Evolutionary conservation across 2,329 filamentous ascomycete species (phyloP), one percentile per base, ranked within the genome.

Genomic region (Cercospora nicotianae): DNA sequence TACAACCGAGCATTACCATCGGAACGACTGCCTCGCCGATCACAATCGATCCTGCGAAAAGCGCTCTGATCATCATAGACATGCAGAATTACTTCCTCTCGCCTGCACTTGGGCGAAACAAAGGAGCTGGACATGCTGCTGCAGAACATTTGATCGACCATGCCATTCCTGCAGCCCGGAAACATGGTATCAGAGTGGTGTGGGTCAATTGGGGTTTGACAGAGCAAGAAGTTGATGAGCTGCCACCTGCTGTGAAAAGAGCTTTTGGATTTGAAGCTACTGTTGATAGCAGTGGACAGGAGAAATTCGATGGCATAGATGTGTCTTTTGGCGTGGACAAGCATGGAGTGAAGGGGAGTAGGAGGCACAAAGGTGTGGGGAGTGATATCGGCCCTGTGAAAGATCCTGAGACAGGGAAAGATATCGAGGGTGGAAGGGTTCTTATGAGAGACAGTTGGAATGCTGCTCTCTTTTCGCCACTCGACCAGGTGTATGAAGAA

Each of bases 201-300:
- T 86, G 84, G 84, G 78, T 87, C 53, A 87, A 86, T 72, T 89
- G 86, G 87, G 86, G 86, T 2, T 77, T 88, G 42, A 85, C 80
- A 0, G 82, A 86, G n/a, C 71, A 77, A 18, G 86, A 88, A 70
- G 73, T 88, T 13, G 72, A 73, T 3, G 74, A 69, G 3, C 83
- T 88, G 79, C 86, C 86, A 6, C 83, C 86, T 7, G 79, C 79
- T 13, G 79, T 84, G 4, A 74, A 81, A 63, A 77, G 83, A 12
- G 80, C 83, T 13, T 88, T 88, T 75, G 81, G 83, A 7, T 79
- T 79, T 55, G 73, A 76, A 36, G 71, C 69, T n/a, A 16, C 71
- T 4, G 69, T 73, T n/a, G 69, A 72, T 2, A 72, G 59, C 9
- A 39, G 67, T 9, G 60, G 68, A 7, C 68, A 62, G 42, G 68